Conservation (phyloP, 2,329 filamentous ascomycete species). For the Anthostomella pinea region DNA sequence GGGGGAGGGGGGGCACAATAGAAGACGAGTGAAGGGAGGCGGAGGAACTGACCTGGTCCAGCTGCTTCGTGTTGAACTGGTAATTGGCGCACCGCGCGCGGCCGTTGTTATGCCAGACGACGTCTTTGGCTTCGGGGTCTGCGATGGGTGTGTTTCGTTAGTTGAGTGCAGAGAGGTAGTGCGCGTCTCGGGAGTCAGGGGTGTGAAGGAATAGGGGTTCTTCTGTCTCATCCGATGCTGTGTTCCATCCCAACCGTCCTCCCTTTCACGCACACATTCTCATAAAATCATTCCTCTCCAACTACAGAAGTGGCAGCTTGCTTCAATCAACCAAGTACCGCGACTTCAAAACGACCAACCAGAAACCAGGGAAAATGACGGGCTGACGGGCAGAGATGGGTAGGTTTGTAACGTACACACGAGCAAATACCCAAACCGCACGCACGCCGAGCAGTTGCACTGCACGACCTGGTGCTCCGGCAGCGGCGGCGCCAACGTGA, state of each 20-base stretch:
- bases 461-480: constrained; percentile 42
- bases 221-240: too few relatives aligned
- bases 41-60: constrained; percentile 32
- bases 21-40: too few relatives aligned
- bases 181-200: too few relatives aligned
- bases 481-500: constrained; percentile 48
- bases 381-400: neutral
- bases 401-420: constrained; percentile 45
- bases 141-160: neutral
- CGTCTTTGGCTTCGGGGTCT: constrained; percentile 40
- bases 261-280: too few relatives aligned
- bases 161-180: neutral
- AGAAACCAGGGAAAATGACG: constrained; percentile 1
- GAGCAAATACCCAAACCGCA: constrained; percentile 49
- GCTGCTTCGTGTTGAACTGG: constrained; percentile 46
- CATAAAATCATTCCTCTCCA: too few relatives aligned
- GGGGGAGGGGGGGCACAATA: too few relatives aligned
- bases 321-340: too few relatives aligned
- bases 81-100: constrained; percentile 35
- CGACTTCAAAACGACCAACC: neutral
- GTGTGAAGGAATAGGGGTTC: too few relatives aligned
- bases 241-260: too few relatives aligned
- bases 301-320: too few relatives aligned
- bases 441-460: constrained; percentile 55
- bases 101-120: constrained; percentile 43